These are phyloP conservation scores for Colletotrichum spinosum DNA, from an alignment of 2,329 filamentous ascomycete genomes.

Conservation along the genomic window DNA sequence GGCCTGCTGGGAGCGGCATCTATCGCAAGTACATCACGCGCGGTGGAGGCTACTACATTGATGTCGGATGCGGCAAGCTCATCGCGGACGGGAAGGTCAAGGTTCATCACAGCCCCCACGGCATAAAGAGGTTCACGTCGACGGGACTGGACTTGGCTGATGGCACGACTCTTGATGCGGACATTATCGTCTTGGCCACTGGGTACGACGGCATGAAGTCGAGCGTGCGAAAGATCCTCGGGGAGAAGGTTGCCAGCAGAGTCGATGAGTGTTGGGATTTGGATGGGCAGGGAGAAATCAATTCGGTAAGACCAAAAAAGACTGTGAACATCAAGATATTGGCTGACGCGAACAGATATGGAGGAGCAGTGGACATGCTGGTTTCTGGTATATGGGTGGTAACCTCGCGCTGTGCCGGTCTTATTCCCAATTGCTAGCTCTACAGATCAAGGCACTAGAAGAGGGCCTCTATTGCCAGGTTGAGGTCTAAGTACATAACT, in stretches of 20 bases:
- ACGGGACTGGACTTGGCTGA: constrained; percentile 62
- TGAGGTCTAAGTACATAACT: constrained; percentile 37
- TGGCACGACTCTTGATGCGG: constrained; percentile 66
- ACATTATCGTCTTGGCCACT: constrained; percentile 73
- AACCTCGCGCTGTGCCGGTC: constrained; percentile 72
- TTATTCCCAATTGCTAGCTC: constrained; percentile 65
- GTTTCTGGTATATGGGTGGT: constrained; percentile 75
- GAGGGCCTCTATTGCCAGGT: constrained; percentile 50
- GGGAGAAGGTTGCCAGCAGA: constrained; percentile 68
- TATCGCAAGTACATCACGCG: constrained; percentile 73
- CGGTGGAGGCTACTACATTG: constrained; percentile 78
- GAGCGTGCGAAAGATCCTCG: constrained; percentile 70
- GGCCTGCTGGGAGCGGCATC: constrained; percentile 67
- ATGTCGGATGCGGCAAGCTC: constrained; percentile 72
- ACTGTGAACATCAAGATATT: too few relatives aligned
- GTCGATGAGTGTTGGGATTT: constrained; percentile 73
- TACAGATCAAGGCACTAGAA: constrained; percentile 63
- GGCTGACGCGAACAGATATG: constrained; percentile 57
- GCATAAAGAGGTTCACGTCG: constrained; percentile 61
- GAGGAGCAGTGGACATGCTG: constrained; percentile 70
- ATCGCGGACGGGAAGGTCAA: constrained; percentile 74
- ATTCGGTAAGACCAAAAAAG: constrained; percentile 34
- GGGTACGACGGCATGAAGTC: constrained; percentile 78
- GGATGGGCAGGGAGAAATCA: constrained; percentile 66
- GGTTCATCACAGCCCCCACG: constrained; percentile 67